Conservation (phyloP, 1,284 basidiomycete species). For the Tremellales sp. region DNA sequence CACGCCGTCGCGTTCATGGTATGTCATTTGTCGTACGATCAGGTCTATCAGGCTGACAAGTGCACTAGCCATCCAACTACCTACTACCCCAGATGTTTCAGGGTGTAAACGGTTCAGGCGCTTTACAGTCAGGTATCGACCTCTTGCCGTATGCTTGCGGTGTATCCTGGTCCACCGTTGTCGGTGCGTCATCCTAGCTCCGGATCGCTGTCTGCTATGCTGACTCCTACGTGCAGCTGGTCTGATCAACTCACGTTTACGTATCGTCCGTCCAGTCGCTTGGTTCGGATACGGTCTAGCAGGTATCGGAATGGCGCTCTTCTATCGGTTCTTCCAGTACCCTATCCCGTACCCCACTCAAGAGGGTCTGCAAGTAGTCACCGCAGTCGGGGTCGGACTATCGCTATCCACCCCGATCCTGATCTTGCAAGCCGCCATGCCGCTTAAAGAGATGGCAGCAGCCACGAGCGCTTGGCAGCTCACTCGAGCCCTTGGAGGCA, state of each 20-base stretch:
- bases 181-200: constrained; percentile 14
- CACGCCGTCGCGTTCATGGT: constrained; percentile 35
- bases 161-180: constrained; percentile 28
- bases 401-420: constrained; percentile 33
- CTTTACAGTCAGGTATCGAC: constrained; percentile 30
- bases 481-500: constrained; percentile 33
- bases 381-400: constrained; percentile 28
- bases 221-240: constrained; percentile 24
- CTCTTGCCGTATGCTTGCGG: constrained; percentile 29
- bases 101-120: constrained; percentile 24
- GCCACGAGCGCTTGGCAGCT: constrained; percentile 38
- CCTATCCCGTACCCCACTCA: constrained; percentile 19
- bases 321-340: constrained; percentile 23
- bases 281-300: constrained; percentile 39
- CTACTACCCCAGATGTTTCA: constrained; percentile 37
- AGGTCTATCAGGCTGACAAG: too few species aligned
- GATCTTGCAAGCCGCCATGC: constrained; percentile 44
- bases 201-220: neutral
- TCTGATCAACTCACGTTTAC: constrained; percentile 28
- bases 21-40: too few species aligned
- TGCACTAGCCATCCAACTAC: constrained; percentile 20
- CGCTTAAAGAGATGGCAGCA: constrained; percentile 45
- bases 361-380: constrained; percentile 24
- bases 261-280: constrained; percentile 35
- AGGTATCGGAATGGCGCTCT: constrained; percentile 28